These are phyloP conservation scores for Trichocomaceae sp. DNA, from an alignment of 2,329 filamentous ascomycete genomes.

Conservation along the genomic window DNA sequence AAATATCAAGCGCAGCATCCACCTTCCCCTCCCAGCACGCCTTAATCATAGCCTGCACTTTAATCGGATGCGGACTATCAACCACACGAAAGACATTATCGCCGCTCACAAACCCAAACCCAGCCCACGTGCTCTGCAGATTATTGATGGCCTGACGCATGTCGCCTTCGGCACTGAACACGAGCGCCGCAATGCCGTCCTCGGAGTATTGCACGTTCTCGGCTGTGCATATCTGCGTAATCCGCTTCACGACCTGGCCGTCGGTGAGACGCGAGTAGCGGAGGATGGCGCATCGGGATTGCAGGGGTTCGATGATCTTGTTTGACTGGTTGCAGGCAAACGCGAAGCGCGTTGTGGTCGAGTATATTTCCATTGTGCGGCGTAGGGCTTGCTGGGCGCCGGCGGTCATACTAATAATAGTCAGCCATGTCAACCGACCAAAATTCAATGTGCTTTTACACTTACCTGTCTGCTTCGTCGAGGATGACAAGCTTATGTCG, in stretches of 20 bases:
- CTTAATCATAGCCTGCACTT: conserved; percentile 98
- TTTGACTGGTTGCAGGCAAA: conserved; percentile 99
- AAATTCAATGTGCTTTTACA: no score
- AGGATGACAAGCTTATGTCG: conserved; percentile 95
- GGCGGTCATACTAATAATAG: conserved; percentile 67
- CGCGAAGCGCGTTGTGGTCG: conserved; percentile 88
- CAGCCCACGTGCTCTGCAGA: conserved; percentile 83
- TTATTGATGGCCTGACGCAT: conserved; percentile 99
- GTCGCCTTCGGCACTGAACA: conserved; percentile 95
- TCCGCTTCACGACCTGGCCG: conserved; percentile 79
- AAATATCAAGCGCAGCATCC: conserved; percentile 73
- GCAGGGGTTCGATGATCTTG: conserved; percentile 98
- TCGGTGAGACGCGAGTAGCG: conserved; percentile 90
- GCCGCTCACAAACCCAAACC: conserved; percentile 93
- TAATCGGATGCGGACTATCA: conserved; percentile 93
- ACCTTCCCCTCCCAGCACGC: conserved; percentile 89
- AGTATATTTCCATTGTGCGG: conserved; percentile 98
- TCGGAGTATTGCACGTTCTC: conserved; percentile 88
- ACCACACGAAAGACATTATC: conserved; percentile 98
- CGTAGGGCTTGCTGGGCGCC: conserved; percentile 92
- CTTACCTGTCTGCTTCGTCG: conserved; percentile 84
- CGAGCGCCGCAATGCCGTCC: conserved; percentile 88
- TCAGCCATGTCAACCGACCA: not conserved
- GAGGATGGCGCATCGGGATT: conserved; percentile 92
- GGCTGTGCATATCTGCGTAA: conserved; percentile 87